phyloP scores from a whole-genome alignment of 2,329 filamentous ascomycete genomes.

The Xylariaceae sp. region DNA sequence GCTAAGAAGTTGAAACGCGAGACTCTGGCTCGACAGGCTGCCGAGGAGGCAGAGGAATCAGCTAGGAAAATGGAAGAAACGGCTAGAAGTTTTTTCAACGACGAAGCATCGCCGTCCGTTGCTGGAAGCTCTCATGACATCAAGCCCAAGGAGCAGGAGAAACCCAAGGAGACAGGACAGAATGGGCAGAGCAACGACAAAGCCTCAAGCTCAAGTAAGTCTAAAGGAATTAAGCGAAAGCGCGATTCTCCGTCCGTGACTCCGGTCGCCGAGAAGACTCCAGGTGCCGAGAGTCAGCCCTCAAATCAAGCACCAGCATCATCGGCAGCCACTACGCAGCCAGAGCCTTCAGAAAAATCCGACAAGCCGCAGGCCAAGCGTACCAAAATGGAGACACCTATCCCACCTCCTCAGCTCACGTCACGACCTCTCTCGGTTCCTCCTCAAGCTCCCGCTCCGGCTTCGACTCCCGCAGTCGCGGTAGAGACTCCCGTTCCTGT shows the following conservation, averaged over 20 bases:
- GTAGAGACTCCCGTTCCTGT: constrained; percentile 32
- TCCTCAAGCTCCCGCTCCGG: constrained; percentile 17
- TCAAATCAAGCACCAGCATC: constrained; percentile 14
- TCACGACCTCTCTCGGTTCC: constrained; percentile 31
- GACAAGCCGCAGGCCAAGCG: constrained; percentile 45
- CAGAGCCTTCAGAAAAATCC: constrained; percentile 9
- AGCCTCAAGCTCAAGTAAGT: constrained; percentile 19
- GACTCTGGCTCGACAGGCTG: constrained; percentile 57
- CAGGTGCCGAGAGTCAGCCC: constrained; percentile 19
- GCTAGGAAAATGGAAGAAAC: constrained; percentile 49
- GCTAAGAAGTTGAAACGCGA: constrained; percentile 71
- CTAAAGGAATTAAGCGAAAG: constrained; percentile 42
- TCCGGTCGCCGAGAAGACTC: constrained; percentile 28
- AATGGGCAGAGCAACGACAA: constrained; percentile 22
- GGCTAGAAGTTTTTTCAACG: constrained; percentile 41
- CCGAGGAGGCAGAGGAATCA: constrained; percentile 58
- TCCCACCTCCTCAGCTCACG: constrained; percentile 42
- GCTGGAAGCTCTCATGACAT: constrained; percentile 17
- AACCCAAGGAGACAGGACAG: constrained; percentile 26
- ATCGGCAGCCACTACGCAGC: neutral
- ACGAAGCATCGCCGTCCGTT: constrained; percentile 32
- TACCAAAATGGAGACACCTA: constrained; percentile 55
- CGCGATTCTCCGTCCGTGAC: constrained; percentile 36
- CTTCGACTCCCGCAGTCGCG: constrained; percentile 10
- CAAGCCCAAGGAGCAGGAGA: constrained; percentile 20